These are phyloP conservation scores for Malus hybrid DNA, from an alignment of 331 rosid species.

Conservation along the genomic window DNA sequence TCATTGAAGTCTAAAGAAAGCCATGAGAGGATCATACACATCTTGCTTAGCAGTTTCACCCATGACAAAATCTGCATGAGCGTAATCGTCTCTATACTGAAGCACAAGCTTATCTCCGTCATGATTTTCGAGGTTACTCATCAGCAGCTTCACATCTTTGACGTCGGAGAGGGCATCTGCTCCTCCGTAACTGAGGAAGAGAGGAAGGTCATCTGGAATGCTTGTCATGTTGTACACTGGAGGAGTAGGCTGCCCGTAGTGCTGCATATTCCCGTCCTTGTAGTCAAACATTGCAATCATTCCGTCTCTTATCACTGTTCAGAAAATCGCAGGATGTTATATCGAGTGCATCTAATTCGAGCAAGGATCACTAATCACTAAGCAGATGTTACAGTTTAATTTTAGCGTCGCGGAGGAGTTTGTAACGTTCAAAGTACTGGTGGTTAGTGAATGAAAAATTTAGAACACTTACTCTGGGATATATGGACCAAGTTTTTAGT, in stretches of 20 bases:
- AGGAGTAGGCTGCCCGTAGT: conserved; percentile 73
- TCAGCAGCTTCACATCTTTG: conserved; percentile 54
- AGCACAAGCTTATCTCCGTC: conserved; percentile 71
- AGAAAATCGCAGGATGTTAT: neutral
- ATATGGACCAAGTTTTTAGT: conserved; percentile 85
- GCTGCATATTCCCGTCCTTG: conserved; percentile 41
- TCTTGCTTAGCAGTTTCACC: conserved; percentile 67
- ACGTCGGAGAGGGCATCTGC: conserved; percentile 81
- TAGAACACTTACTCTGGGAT: conserved; percentile 66
- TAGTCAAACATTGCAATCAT: conserved; percentile 69
- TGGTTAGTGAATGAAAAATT: neutral
- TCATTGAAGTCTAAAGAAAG: conserved; percentile 76
- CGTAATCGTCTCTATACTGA: conserved; percentile 76
- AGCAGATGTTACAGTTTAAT: too few species aligned
- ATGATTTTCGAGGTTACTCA: conserved; percentile 52
- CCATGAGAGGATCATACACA: conserved; percentile 76
- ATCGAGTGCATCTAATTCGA: neutral
- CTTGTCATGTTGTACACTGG: conserved; percentile 62
- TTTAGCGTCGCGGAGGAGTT: too few species aligned
- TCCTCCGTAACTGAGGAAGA: conserved; percentile 81
- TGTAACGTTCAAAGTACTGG: too few species aligned
- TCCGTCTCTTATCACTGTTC: conserved; percentile 82
- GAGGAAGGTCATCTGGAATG: conserved; percentile 69
- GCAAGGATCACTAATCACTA: neutral
- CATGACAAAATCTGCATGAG: conserved; percentile 95